Conservation (phyloP, 192 early-diverging fungal genomes). For the Hyaloraphidium curvatum region DNA sequence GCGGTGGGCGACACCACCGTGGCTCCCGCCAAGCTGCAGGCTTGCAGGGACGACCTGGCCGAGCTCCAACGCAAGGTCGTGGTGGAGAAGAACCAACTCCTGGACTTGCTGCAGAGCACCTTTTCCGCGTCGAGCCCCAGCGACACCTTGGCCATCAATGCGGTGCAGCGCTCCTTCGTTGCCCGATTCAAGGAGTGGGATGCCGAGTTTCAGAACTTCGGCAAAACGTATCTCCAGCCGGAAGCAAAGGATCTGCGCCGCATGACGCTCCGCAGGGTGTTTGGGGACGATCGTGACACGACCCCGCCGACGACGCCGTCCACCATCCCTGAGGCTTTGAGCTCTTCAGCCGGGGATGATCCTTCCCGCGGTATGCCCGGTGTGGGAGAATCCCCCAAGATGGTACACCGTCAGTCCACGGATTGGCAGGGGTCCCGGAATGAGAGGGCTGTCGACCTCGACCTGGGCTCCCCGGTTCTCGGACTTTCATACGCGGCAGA, state of each 20-base stretch:
- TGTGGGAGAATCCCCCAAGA: too few relatives aligned
- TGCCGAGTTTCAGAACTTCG: slow-evolving; percentile 58
- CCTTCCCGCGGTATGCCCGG: too few relatives aligned
- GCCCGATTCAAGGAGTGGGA: slow-evolving; percentile 69
- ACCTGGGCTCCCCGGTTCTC: too few relatives aligned
- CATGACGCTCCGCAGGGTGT: slow-evolving; percentile 7
- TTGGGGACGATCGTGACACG: neutral
- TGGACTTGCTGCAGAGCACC: slow-evolving; percentile 69
- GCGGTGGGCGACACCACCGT: slow-evolving; percentile 65
- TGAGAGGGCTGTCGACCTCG: too few relatives aligned
- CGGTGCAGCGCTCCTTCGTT: slow-evolving; percentile 43
- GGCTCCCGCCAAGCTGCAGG: slow-evolving; percentile 40
- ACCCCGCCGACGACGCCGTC: neutral
- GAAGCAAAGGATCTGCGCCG: slow-evolving; percentile 53
- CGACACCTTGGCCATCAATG: slow-evolving; percentile 66
- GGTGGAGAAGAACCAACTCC: slow-evolving; percentile 39
- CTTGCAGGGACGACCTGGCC: slow-evolving; percentile 46
- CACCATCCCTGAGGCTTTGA: neutral
- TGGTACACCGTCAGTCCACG: too few relatives aligned
- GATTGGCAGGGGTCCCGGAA: too few relatives aligned
- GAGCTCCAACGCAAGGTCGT: slow-evolving; percentile 38
- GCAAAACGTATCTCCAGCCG: slow-evolving; percentile 55
- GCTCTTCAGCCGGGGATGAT: too few relatives aligned
- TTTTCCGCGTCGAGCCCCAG: slow-evolving; percentile 51
- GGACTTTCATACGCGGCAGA: too few relatives aligned